Base-by-base conservation (phyloP, 345 rosid genomes). In the Hibiscus tridactylites region DNA sequence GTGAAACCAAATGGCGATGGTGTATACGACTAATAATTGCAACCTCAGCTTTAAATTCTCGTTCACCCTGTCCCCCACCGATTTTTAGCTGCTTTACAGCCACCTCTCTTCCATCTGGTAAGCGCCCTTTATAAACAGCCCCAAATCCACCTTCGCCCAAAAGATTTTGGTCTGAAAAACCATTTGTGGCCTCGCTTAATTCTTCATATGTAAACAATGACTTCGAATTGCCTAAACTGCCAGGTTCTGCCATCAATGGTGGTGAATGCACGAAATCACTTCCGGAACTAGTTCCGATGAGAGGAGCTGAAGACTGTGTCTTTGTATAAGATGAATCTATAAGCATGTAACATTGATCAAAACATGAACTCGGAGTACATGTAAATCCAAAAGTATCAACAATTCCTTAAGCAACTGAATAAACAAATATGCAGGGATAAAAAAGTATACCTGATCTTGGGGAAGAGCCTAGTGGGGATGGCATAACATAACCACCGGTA, bases 91-190 rank as follows among this genome's bases (percentile, higher is more conserved):
- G 97, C 82, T 94, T 94, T 39, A 94, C 91, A 62, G 96, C 97
- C 24, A 94, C 87, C 68, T 84, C 93, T 82, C 88, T 87, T 65
- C 88, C 97, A 83, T 94, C 98, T 70, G 85, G 93, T 60, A 94
- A 80, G 73, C 56, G 71, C 26, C 98, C 98, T 86, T 87, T 90
- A 75, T 87, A 90, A 16, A 94, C 98, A 69, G 82, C 70, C 77
- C 98, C 97, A 85, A 91, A 91, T 65, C 98, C 97, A 60, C 98
- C 97, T 86, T 91, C 93, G 50, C 98, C 98, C 83, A 94, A 77
- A 77, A 91, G 80, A 83, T 88, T 90, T 58, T 88, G 84, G 66
- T 85, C 75, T 12, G 96, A 85, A 85, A 94, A 94, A 37, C 88
- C 93, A 75, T 91, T 73, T 6, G 97, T 94, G 2, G 93, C 97